Base-by-base conservation (phyloP, 331 rosid genomes). In the Quercus phellos region DNA sequence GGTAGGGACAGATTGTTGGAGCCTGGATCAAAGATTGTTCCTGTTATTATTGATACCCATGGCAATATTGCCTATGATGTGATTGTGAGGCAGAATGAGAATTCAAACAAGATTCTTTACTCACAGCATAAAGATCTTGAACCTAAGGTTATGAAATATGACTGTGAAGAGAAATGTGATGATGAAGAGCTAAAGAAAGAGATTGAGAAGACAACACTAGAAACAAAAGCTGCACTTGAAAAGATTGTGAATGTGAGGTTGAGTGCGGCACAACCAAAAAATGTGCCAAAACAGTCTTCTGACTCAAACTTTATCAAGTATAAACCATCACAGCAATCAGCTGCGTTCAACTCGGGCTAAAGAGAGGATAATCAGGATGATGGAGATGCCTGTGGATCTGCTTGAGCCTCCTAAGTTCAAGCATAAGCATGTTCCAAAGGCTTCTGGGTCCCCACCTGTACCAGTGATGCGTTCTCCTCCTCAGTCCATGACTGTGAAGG, bases 391-490 rank as follows among this genome's bases (percentile, higher is more conserved):
- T 2, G 94, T 90, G 72, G 98, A 94, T 80, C 97, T 94, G 8
- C 92, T 94, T 38, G 96, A 94, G 85, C 97, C 98, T 42, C 97
- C 96, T 0, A 92, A 92, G 87, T 92, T 94, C 74, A 94, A 92
- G 89, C 94, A 94, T 64, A 94, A 94, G 89, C 87, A 96, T 16
- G 97, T 90, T 29, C 97, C 95, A 0, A 90, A 80, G 86, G 94
- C 98, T 71, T 92, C 93, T 0, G 90, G 97, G n/a, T 92, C 98
- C 5, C 97, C 95, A 38, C 96, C 93, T 13, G 90, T 94, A 32
- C 98, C 95, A 1, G 92, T 94, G 50, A 88, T 94, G 95, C 98
- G 88, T 76, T 94, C 97, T 2, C 97, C 95, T 56, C 97, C 95
- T 0, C 81, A 92, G 50, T 95, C 95, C 4, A 93, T 94, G 79